phyloP scores from a whole-genome alignment of 1,284 basidiomycete species.

The Spongispora temasekensis region DNA sequence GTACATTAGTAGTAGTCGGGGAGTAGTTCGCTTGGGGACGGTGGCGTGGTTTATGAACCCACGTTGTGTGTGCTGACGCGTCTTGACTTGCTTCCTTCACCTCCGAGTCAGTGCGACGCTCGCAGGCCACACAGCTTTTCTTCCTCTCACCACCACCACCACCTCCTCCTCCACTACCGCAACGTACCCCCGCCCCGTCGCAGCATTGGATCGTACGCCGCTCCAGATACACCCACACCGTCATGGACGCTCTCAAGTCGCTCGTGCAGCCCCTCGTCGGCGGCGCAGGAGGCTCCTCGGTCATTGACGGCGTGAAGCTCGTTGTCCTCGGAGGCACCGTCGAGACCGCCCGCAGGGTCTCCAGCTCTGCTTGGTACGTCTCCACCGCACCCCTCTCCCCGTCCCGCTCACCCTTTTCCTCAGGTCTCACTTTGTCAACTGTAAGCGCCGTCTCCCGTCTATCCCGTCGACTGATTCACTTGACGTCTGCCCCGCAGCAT shows the following conservation, averaged over 20 bases:
- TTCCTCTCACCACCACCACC: slow-evolving; percentile 15
- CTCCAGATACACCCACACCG: slow-evolving; percentile 21
- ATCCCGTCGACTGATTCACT: slow-evolving; percentile 4
- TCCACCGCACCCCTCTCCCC: neutral
- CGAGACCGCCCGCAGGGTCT: slow-evolving; percentile 77
- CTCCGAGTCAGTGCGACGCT: no score
- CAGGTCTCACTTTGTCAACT: slow-evolving; percentile 81
- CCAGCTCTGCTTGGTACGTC: slow-evolving; percentile 74
- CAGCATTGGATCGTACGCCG: slow-evolving; percentile 35
- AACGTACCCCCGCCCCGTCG: slow-evolving; percentile 12
- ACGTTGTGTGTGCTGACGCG: slow-evolving; percentile 36
- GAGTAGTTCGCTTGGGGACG: slow-evolving; percentile 17
- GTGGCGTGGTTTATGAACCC: slow-evolving; percentile 38
- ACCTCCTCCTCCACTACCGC: slow-evolving; percentile 14
- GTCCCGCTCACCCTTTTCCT: slow-evolving; percentile 7
- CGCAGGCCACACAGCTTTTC: slow-evolving; percentile 36
- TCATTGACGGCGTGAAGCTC: slow-evolving; percentile 84
- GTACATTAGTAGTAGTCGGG: slow-evolving; percentile 1
- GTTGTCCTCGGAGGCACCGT: slow-evolving; percentile 83
- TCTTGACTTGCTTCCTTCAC: slow-evolving; percentile 35
- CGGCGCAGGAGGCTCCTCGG: slow-evolving; percentile 68
- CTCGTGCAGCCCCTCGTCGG: slow-evolving; percentile 79
- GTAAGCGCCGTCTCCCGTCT: slow-evolving; percentile 46
- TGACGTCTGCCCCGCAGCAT: slow-evolving; percentile 49
- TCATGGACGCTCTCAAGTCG: slow-evolving; percentile 79